Evolutionary conservation across 2,329 filamentous ascomycete genomes (phyloP), one percentile per base, ranked within the genome.

Genomic region (Colletotrichum sidae): DNA sequence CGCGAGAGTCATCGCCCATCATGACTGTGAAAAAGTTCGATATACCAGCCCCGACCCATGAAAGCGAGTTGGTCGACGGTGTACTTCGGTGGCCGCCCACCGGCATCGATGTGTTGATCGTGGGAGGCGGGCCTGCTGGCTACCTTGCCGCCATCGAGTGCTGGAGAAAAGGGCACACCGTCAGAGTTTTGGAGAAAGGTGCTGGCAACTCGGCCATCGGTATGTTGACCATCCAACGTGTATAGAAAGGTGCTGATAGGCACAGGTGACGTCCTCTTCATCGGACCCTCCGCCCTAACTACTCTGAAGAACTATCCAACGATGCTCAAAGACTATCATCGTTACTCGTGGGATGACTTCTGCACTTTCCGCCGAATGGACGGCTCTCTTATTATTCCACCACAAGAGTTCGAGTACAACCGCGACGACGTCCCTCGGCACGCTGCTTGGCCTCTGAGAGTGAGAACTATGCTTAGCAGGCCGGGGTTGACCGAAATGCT

Each of bases 81-180:
- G 17, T 17, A 17, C 17, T 17, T 17, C 17, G 17, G 17, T 17
- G 17, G 17, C 17, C 17, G 2, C 17, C 17, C 17, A 17, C 25
- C 1, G 25, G 25, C 25, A 25, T 25, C 25, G 25, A 25, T 25
- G 25, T 60, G 13, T 42, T 57, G 7, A 7, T 57, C 13, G 41
- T 49, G 8, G 50, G 44, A 1, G 50, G 51, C 25, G 50, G 58
- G 7, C 51, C 58, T 25, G 50, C 42, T 12, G 50, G 58, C n/a
- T 51, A 55, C 35, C n/a, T 60, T 6, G 42, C 51, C 2, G 50
- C 58, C 10, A 35, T 60, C 11, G 58, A 60, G 13, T 60, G 50
- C 6, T 55, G 51, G 58, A 60, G 52, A 42, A 60, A 60, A 11
- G 58, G 58, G 4, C 50, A 60, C 35, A 49, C 49, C 6, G 50